Conservation (phyloP, 164 flowering plant species). For the Tetracentron sinense region DNA sequence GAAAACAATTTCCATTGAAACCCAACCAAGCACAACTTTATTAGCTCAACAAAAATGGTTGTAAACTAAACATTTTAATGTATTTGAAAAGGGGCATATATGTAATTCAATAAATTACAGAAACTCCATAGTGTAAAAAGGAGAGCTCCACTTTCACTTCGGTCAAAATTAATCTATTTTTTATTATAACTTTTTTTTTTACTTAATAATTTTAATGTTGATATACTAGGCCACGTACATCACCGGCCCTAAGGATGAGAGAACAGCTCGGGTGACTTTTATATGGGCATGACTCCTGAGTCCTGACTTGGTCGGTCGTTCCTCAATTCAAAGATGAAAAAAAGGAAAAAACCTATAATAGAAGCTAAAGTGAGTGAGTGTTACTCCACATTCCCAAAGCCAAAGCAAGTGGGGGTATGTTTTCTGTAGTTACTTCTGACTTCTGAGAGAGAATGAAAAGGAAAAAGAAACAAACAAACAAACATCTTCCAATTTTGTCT, state of each 20-base stretch:
- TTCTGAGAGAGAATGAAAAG: neutral
- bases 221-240: neutral
- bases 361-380: neutral
- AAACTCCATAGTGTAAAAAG: too few relatives aligned
- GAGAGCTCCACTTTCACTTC: too few relatives aligned
- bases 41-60: too few relatives aligned
- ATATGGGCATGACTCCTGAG: neutral
- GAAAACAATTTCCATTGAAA: too few relatives aligned
- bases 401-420: slow-evolving; percentile 7
- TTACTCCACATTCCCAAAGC: slow-evolving; percentile 6
- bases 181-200: too few relatives aligned
- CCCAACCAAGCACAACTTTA: too few relatives aligned
- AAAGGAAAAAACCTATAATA: slow-evolving; percentile 4
- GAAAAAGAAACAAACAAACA: neutral
- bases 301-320: slow-evolving; percentile 13
- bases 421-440: too few relatives aligned
- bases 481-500: slow-evolving; percentile 9
- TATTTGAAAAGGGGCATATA: too few relatives aligned
- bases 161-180: too few relatives aligned
- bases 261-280: neutral
- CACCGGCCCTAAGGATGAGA: neutral
- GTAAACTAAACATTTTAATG: too few relatives aligned
- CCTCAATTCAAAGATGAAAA: slow-evolving; percentile 9
- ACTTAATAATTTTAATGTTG: neutral
- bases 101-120: too few relatives aligned